Evolutionary conservation across 2,329 filamentous ascomycete species (phyloP), one percentile per base, ranked within the genome.

Genomic region (Epichloe festucae): DNA sequence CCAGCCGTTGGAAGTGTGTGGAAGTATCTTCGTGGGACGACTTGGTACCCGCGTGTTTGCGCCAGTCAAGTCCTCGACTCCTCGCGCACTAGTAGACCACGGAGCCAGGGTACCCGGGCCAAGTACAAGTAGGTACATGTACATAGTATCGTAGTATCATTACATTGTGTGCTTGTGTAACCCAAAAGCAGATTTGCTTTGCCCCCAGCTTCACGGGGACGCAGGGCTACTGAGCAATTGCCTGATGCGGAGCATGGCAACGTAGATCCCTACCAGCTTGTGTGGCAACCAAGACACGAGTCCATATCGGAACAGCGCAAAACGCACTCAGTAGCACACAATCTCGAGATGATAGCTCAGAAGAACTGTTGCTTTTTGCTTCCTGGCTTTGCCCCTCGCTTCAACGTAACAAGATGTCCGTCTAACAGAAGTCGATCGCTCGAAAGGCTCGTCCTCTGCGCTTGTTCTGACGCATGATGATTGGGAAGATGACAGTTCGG

Each of bases 1-100:
- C 49, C 19, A 23, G 36, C 38, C 15, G 23, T 45, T 27, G 35
- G 44, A 47, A 53, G 43, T 21, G 42, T 27, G 41, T n/a, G 48
- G 21, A 34, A 49, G 34, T 49, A 35, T 49, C 46, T 36, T 52
- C 34, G 51, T 34, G 17, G 47, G 41, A 34, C 38, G 19, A 40
- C 38, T 40, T 42, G 35, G 46, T 49, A 52, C 42, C 23, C 21
- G 45, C 46, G 46, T 48, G 40, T 48, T 48, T 41, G 42, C n/a
- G 43, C 51, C 42, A 43, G 48, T 36, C 36, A 36, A 5, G 15
- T 21, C 27, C 23, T 38, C 46, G 27, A 47, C 15, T 39, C 34
- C 50, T 48, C 47, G 44, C 39, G 44, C 10, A 31, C 46, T 31
- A 49, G 39, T 21, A 23, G 40, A 19, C 17, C 11, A 42, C 46